Evolutionary conservation across 495 filamentous ascomycete species (phyloP).

Genomic region (Annulohypoxylon maeteangense): DNA sequence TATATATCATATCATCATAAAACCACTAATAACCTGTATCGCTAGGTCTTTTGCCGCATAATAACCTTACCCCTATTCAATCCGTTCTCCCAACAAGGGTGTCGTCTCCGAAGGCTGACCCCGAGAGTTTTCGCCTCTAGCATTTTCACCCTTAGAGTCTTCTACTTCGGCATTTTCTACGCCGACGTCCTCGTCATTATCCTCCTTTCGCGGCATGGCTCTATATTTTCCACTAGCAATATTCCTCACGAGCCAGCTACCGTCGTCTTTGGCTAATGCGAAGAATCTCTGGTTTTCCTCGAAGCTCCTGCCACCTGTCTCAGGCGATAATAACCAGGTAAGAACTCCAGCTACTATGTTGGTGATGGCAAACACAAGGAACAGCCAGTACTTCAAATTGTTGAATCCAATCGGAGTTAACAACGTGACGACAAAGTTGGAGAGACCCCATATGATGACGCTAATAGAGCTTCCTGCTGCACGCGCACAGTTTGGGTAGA

Average conservation of each 20-base stretch:
- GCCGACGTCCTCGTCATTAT: constrained; percentile 15
- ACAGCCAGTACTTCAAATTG: constrained; percentile 64
- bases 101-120: not conserved
- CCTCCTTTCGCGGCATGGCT: constrained; percentile 53
- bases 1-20: not conserved
- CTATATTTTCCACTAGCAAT: constrained; percentile 59
- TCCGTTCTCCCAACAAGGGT: not conserved
- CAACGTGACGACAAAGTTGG: constrained; percentile 66
- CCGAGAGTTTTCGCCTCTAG: not conserved
- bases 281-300: constrained; percentile 69
- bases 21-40: not conserved
- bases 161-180: constrained; percentile 37
- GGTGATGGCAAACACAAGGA: constrained; percentile 63
- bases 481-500: constrained; percentile 64
- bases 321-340: constrained; percentile 63
- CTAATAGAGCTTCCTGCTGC: constrained; percentile 64
- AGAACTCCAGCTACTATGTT: constrained; percentile 64
- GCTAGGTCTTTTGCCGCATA: not conserved
- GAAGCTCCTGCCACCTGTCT: constrained; percentile 64
- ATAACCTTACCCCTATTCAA: not conserved
- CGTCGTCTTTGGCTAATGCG: constrained; percentile 55
- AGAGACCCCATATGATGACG: constrained; percentile 67
- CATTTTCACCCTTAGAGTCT: not conserved
- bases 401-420: constrained; percentile 68
- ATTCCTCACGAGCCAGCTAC: constrained; percentile 60